A percentile compares a stretch with the other conserved stretches of the same genome.
Conservation (phyloP, 768 basidiomycete species). For the Sistotremastrum suecicum region DNA sequence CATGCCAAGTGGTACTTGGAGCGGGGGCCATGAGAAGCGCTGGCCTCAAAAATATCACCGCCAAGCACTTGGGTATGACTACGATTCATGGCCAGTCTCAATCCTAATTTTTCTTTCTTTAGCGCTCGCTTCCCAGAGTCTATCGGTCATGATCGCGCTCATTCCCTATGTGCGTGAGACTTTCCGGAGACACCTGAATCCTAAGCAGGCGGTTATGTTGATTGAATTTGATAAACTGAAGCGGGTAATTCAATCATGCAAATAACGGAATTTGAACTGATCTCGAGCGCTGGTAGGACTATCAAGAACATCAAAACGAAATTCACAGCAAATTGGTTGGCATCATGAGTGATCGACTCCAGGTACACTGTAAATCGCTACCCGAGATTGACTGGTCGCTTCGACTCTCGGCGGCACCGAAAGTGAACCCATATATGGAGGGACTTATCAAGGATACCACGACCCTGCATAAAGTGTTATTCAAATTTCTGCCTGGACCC, state of each 20-base stretch:
- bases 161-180: conserved; percentile 94
- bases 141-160: conserved; percentile 87
- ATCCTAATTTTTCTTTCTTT: conserved; percentile 5
- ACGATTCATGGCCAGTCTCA: conserved; percentile 9
- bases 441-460: conserved; percentile 88
- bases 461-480: conserved; percentile 89
- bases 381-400: conserved; percentile 66
- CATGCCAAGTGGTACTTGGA: conserved; percentile 95
- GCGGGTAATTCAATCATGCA: conserved; percentile 39
- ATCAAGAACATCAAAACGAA: conserved; percentile 98
- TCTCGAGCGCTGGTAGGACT: conserved; percentile 44
- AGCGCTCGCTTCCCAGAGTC: conserved; percentile 93
- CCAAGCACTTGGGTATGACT: conserved; percentile 75
- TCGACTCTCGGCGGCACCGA: conserved; percentile 36
- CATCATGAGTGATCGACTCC: conserved; percentile 93
- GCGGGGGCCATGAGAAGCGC: conserved; percentile 99
- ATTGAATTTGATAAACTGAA: conserved; percentile 98
- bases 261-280: too few species aligned
- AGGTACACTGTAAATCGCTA: conserved; percentile 70
- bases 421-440: conserved; percentile 83
- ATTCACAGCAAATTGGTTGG: conserved; percentile 95
- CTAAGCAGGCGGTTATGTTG: conserved; percentile 92
- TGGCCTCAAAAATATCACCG: conserved; percentile 95
- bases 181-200: conserved; percentile 83
- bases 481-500: conserved; percentile 66